These are phyloP conservation scores for Penicillium odoratum DNA, from an alignment of 495 filamentous ascomycete species.

Conservation along the genomic window DNA sequence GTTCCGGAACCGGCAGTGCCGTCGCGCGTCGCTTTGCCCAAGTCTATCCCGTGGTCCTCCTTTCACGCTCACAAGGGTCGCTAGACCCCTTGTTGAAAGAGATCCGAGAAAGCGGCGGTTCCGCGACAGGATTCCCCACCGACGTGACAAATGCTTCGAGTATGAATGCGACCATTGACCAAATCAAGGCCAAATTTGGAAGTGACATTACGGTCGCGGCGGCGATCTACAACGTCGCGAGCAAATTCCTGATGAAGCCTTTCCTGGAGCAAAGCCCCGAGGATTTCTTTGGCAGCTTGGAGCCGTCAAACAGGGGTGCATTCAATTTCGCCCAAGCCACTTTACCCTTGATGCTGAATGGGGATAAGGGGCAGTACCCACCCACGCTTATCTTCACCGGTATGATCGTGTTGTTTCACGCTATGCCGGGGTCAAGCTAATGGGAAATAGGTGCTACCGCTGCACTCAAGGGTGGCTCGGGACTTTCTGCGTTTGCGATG, in stretches of 20 bases:
- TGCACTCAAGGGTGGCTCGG: conserved; percentile 61
- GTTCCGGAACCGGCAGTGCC: conserved; percentile 51
- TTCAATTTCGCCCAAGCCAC: conserved; percentile 68
- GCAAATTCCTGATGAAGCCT: conserved; percentile 58
- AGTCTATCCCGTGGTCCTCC: conserved; percentile 65
- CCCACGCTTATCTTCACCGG: conserved; percentile 70
- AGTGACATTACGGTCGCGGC: conserved; percentile 51
- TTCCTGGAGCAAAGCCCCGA: conserved; percentile 62
- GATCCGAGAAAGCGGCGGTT: conserved; percentile 60
- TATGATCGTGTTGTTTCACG: not conserved
- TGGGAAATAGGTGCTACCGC: conserved; percentile 60
- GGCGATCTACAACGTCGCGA: conserved; percentile 69
- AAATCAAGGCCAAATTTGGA: conserved; percentile 53
- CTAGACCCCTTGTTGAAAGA: conserved; percentile 59
- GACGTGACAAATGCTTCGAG: conserved; percentile 57
- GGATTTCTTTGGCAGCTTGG: conserved; percentile 54
- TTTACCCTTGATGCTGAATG: conserved; percentile 60
- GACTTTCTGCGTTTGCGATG: conserved; percentile 61
- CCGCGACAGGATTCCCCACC: conserved; percentile 63
- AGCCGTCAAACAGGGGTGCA: conserved; percentile 52
- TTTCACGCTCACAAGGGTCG: conserved; percentile 58
- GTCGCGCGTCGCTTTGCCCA: conserved; percentile 61
- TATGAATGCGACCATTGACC: conserved; percentile 54
- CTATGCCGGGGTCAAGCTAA: not conserved
- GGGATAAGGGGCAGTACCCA: conserved; percentile 46